Base-by-base conservation (phyloP, 441 rosid genomes). In the Syzygium syzygioides region DNA sequence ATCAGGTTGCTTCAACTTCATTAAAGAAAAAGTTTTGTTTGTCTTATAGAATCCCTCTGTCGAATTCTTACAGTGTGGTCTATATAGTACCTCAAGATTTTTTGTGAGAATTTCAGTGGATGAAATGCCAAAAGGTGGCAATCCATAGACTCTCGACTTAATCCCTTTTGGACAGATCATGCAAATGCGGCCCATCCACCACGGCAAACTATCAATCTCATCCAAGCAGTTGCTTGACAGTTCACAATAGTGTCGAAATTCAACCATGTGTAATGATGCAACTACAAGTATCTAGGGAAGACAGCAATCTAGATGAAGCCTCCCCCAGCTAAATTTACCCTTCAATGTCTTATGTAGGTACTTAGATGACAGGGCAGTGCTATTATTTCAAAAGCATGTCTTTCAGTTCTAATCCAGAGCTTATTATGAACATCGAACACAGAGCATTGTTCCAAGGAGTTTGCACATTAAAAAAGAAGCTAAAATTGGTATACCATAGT, bases 401-500 rank as follows among this genome's bases (percentile, higher is more conserved):
- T 52, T 48, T 30, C 34, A 14, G 37, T 57, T 87, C 66, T 57
- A 76, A 45, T 76, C 45, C 83, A 76, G 83, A 2, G 26, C 83
- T 37, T 23, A 76, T 12, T 76, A 76, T 76, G 83, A 41, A 76
- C 45, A 60, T 59, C 11, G 68, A 32, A 60, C 68, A 60, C 18
- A 60, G 66, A 60, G 52, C 26, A 13, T 37, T 76, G n/a, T 54
- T 84, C 26, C 15, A 45, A 30, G 50, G 76, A 55, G 62, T 55
- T 48, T 20, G 50, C 41, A 85, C 71, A 53, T 87, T 54, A 45
- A 26, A 54, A 55, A 57, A 85, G 48, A 37, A 54, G 48, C 9
- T 32, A 64, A 90, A 86, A 90, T 52, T 87, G 79, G 62, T 50
- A 60, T 95, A 97, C 99, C 99, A 95, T 91, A 34, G 99, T 95